Evolutionary conservation across 768 basidiomycete species (phyloP).

Genomic region (Amanita thiersii): DNA sequence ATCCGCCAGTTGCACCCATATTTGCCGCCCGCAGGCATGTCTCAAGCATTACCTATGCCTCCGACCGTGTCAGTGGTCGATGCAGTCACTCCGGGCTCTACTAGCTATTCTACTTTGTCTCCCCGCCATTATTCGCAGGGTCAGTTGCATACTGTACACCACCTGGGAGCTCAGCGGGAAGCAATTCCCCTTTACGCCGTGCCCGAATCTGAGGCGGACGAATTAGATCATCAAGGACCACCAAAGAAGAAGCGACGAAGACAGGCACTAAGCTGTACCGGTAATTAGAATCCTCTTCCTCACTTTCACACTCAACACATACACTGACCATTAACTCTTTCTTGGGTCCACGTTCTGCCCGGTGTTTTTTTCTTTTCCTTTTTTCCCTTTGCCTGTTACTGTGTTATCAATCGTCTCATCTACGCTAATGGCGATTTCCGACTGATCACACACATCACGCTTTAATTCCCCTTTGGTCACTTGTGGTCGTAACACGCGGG

Average conservation of each 20-base stretch:
- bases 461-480: slow-evolving; percentile 13
- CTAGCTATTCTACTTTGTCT: slow-evolving; percentile 19
- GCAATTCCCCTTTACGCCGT: slow-evolving; percentile 14
- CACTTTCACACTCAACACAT: not conserved
- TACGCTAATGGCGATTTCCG: slow-evolving; percentile 14
- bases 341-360: not conserved
- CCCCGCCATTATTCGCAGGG: slow-evolving; percentile 6
- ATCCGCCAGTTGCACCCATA: slow-evolving; percentile 65
- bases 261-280: slow-evolving; percentile 81
- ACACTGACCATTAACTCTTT: slow-evolving; percentile 1
- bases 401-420: slow-evolving; percentile 6
- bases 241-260: slow-evolving; percentile 79
- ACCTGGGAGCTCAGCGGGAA: not conserved
- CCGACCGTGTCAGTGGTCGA: slow-evolving; percentile 10
- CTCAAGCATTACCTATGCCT: slow-evolving; percentile 14
- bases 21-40: slow-evolving; percentile 44
- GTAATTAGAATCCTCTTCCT: slow-evolving; percentile 29
- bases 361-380: slow-evolving; percentile 4
- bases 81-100: slow-evolving; percentile 13
- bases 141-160: not conserved
- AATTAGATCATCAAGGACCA: slow-evolving; percentile 43
- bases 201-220: slow-evolving; percentile 52
- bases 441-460: slow-evolving; percentile 14
- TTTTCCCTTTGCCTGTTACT: not conserved
- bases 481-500: slow-evolving; percentile 23